phyloP scores from a whole-genome alignment of 1,284 basidiomycete species.

The Melampsora larici-populina region DNA sequence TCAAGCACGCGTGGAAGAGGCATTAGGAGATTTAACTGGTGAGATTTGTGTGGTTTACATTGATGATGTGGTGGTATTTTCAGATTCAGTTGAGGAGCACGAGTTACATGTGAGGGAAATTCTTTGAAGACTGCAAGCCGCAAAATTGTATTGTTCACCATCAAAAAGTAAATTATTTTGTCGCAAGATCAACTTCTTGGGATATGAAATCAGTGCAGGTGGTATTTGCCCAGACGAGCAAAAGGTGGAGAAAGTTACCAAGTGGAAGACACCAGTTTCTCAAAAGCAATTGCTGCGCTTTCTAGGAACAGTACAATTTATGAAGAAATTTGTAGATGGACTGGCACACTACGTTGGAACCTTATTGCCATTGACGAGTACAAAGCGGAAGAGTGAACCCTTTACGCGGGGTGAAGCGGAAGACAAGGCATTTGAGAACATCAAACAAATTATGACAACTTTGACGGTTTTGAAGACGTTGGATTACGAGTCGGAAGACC shows the following conservation, averaged over 20 bases:
- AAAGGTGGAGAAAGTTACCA: constrained; percentile 53
- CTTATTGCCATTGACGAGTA: constrained; percentile 53
- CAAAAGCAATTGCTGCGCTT: constrained; percentile 53
- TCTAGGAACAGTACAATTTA: constrained; percentile 55
- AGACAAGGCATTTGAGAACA: no score
- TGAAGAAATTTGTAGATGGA: constrained; percentile 53
- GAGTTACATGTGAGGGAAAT: no score
- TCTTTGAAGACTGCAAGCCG: background rate
- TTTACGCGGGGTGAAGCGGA: constrained; percentile 1
- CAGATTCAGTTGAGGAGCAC: constrained; percentile 55
- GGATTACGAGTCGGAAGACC: background rate
- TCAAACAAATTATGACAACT: background rate
- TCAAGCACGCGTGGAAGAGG: no score
- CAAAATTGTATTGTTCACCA: constrained; percentile 5
- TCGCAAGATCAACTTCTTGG: constrained; percentile 52
- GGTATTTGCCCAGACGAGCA: constrained; percentile 53
- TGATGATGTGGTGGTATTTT: no score
- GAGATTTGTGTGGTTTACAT: no score
- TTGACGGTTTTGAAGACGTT: background rate
- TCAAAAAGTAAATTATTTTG: constrained; percentile 48
- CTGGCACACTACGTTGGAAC: constrained; percentile 54
- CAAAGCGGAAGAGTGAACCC: constrained; percentile 34
- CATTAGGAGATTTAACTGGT: no score
- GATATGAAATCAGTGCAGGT: constrained; percentile 52
- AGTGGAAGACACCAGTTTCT: constrained; percentile 54